A percentile compares a stretch with the other conserved stretches of the same genome.
Evolutionary conservation across 805 yeast genomes (phyloP).

Genomic region (Candida orba): DNA sequence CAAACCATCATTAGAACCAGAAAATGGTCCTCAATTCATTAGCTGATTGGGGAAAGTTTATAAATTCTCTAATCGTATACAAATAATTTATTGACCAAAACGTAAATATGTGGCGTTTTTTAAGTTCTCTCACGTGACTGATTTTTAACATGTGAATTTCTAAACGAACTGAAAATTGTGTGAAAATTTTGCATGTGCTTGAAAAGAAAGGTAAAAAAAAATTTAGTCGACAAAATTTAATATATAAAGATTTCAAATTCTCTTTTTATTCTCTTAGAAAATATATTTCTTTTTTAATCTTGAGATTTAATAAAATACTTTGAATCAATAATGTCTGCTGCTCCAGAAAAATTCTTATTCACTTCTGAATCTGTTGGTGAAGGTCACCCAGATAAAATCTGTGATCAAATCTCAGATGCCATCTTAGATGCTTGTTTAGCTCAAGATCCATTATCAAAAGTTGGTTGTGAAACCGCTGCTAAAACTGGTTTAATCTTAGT

Average conservation of each 20-base stretch:
- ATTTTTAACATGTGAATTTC: not conserved
- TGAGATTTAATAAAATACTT: not conserved
- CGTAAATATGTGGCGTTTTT: not conserved
- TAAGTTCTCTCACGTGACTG: not conserved
- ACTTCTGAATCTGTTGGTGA: constrained; percentile 91
- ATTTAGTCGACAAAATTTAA: not conserved
- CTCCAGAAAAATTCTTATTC: constrained; percentile 46
- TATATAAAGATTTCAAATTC: too few relatives aligned
- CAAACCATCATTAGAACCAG: too few relatives aligned
- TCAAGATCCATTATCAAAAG: constrained; percentile 95
- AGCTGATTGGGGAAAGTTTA: not conserved
- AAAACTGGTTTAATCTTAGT: constrained; percentile 99
- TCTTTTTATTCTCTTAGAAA: not conserved
- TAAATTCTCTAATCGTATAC: not conserved
- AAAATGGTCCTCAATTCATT: too few relatives aligned
- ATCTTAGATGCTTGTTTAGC: constrained; percentile 95
- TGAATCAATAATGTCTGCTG: constrained; percentile 5
- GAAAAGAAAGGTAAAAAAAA: not conserved
- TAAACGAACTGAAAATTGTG: not conserved
- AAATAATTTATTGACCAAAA: not conserved
- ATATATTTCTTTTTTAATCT: not conserved
- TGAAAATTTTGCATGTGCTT: constrained; percentile 8
- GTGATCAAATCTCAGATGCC: constrained; percentile 99
- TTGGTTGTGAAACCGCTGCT: constrained; percentile 98
- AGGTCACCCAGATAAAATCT: constrained; percentile 93